A percentile compares a stretch with the other conserved stretches of the same genome.
phyloP scores from a whole-genome alignment of 164 flowering plant genomes.

The Tetrastigma voinierianum region DNA sequence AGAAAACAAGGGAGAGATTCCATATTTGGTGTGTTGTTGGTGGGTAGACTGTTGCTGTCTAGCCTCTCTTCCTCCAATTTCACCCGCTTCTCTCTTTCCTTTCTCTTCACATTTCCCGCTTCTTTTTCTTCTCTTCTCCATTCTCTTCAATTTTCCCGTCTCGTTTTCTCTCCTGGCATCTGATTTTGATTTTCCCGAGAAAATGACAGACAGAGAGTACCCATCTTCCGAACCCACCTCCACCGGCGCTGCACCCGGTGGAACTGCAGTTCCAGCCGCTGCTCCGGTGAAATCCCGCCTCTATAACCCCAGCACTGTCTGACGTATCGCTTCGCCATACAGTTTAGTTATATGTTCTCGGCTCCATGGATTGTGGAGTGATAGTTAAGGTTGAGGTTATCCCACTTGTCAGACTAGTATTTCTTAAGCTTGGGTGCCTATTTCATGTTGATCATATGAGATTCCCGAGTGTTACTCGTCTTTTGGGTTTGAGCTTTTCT shows the following conservation, averaged over 20 bases:
- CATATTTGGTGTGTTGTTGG: constrained; percentile 21
- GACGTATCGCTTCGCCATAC: constrained; percentile 40
- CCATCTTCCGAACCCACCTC: constrained; percentile 43
- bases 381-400: too few relatives aligned
- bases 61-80: neutral
- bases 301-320: constrained; percentile 23
- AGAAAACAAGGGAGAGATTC: neutral
- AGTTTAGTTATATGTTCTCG: too few relatives aligned
- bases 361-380: too few relatives aligned
- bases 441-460: too few relatives aligned
- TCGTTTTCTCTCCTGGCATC: neutral
- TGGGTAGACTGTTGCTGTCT: constrained; percentile 8
- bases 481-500: too few relatives aligned
- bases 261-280: constrained; percentile 8
- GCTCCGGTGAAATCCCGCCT: constrained; percentile 25
- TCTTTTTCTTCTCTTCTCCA: neutral
- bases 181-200: too few relatives aligned
- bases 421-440: too few relatives aligned
- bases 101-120: constrained; percentile 1
- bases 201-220: constrained; percentile 53
- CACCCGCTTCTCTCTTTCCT: neutral
- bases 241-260: constrained; percentile 17
- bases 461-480: too few relatives aligned
- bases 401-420: too few relatives aligned
- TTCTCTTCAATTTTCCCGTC: constrained; percentile 2